Evolutionary conservation across 768 basidiomycete genomes (phyloP).

Genomic region (Strobilomyces dryophilus): DNA sequence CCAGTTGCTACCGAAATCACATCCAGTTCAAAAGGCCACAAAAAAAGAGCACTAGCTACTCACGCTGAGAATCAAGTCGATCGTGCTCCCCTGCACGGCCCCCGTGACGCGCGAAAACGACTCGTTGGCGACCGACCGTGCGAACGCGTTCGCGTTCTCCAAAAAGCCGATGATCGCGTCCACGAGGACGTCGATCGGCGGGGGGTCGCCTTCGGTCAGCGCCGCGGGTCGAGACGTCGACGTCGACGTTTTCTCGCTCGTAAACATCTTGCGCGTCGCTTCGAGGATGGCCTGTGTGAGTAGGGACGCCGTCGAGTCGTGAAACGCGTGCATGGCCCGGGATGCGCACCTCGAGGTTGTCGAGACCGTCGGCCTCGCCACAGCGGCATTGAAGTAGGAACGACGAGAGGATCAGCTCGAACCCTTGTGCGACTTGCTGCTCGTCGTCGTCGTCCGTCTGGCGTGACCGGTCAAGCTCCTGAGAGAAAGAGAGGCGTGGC

Average conservation of each 20-base stretch:
- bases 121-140: constrained; percentile 75
- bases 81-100: constrained; percentile 60
- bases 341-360: constrained; percentile 56
- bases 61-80: constrained; percentile 80
- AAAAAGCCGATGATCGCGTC: constrained; percentile 89
- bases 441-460: constrained; percentile 15
- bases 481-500: neutral
- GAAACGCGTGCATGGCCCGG: neutral
- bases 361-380: constrained; percentile 53
- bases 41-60: constrained; percentile 27
- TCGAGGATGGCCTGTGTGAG: constrained; percentile 53
- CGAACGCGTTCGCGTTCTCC: constrained; percentile 76
- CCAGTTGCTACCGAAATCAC: constrained; percentile 67
- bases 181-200: constrained; percentile 79
- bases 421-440: constrained; percentile 49
- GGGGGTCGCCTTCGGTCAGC: constrained; percentile 32
- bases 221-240: constrained; percentile 14
- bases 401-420: constrained; percentile 66
- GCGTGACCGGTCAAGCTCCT: neutral
- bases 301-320: neutral
- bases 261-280: constrained; percentile 54
- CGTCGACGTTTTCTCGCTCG: constrained; percentile 28
- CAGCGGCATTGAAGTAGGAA: constrained; percentile 72
- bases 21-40: too few relatives aligned
- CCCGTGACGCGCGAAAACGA: constrained; percentile 72